A percentile compares a stretch with the other conserved stretches of the same genome.
Conservation (phyloP, 2,329 filamentous ascomycete species). For the Beauveria australis region DNA sequence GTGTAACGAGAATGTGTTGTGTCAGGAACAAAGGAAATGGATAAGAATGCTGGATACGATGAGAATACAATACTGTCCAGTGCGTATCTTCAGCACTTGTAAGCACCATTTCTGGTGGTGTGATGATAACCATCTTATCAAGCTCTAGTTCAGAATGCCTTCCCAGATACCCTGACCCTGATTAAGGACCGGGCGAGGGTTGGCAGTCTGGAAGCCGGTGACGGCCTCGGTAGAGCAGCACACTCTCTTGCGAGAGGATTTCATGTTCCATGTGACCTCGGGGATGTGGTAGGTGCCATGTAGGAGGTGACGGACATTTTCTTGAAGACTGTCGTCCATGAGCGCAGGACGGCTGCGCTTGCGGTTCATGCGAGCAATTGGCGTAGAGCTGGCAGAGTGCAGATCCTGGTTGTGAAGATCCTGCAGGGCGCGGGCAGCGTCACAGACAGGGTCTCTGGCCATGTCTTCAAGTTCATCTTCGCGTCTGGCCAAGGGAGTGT, state of each 20-base stretch:
- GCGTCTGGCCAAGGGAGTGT: conserved; percentile 37
- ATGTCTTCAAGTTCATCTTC: conserved; percentile 38
- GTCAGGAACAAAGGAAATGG: conserved; percentile 17
- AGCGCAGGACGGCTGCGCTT: conserved; percentile 56
- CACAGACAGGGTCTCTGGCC: conserved; percentile 35
- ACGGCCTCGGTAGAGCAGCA: conserved; percentile 56
- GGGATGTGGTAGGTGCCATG: conserved; percentile 26
- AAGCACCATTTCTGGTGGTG: conserved; percentile 9
- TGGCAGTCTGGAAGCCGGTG: conserved; percentile 36
- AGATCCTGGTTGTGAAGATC: conserved; percentile 48
- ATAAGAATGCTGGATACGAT: conserved; percentile 2
- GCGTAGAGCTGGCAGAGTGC: conserved; percentile 28
- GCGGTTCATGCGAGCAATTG: conserved; percentile 26
- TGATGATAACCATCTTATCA: background rate
- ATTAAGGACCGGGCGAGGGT: conserved; percentile 41
- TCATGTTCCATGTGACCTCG: conserved; percentile 29
- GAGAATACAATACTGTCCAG: conserved; percentile 10
- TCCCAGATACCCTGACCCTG: conserved; percentile 61
- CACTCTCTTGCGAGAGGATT: conserved; percentile 53
- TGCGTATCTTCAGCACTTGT: conserved; percentile 7
- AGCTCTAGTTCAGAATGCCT: conserved; percentile 47
- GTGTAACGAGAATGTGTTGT: conserved; percentile 7
- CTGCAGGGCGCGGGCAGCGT: conserved; percentile 51
- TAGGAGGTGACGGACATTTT: conserved; percentile 59
- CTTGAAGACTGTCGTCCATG: conserved; percentile 52